phyloP scores from a whole-genome alignment of 331 rosid species.

The Quercus lobata region DNA sequence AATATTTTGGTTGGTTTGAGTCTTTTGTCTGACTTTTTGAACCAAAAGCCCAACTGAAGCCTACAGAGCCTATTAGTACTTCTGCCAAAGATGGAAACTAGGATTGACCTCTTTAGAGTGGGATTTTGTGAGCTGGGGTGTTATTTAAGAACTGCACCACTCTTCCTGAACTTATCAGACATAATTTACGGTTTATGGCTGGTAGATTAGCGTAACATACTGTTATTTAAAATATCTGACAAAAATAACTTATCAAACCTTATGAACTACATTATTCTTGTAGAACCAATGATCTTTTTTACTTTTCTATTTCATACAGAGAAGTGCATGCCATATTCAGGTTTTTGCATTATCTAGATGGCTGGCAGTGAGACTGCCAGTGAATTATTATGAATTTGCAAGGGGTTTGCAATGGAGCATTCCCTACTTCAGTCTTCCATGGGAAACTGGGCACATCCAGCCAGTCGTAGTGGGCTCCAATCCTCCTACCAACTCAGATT shows the following conservation, averaged over 20 bases:
- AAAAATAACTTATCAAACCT: background rate
- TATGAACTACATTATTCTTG: background rate
- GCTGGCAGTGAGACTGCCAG: slow-evolving; percentile 66
- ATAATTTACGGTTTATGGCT: too few relatives aligned
- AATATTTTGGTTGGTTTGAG: too few relatives aligned
- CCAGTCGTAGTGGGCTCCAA: too few relatives aligned
- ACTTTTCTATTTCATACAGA: slow-evolving; percentile 49
- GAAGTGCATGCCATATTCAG: slow-evolving; percentile 81
- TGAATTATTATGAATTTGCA: slow-evolving; percentile 69
- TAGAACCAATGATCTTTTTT: slow-evolving; percentile 13
- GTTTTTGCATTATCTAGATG: slow-evolving; percentile 80
- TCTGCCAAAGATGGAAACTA: too few relatives aligned
- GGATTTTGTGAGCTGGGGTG: too few relatives aligned
- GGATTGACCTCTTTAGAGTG: too few relatives aligned
- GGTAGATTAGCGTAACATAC: too few relatives aligned
- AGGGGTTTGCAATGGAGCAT: slow-evolving; percentile 75
- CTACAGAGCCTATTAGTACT: too few relatives aligned
- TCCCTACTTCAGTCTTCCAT: slow-evolving; percentile 70
- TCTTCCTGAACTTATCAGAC: too few relatives aligned
- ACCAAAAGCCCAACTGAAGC: too few relatives aligned
- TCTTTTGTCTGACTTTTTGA: too few relatives aligned
- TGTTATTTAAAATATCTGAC: background rate
- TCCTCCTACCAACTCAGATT: slow-evolving; percentile 40
- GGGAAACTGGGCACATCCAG: slow-evolving; percentile 49
- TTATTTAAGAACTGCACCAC: too few relatives aligned